phyloP scores from a whole-genome alignment of 108 stramenopile genomes.

The Discostella pseudostelligera region DNA sequence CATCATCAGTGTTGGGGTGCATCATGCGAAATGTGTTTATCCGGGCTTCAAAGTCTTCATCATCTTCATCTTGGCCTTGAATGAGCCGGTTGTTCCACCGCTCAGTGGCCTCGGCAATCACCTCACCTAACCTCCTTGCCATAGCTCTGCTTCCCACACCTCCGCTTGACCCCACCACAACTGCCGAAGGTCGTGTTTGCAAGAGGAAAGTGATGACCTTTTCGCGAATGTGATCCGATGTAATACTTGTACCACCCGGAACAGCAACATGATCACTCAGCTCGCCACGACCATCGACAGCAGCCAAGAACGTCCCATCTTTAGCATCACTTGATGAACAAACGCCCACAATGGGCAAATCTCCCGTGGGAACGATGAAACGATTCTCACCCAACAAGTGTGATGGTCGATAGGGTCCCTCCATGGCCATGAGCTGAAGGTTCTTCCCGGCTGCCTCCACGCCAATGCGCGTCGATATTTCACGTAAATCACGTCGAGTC shows the following conservation, averaged over 20 bases:
- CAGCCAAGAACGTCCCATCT: constrained; percentile 80
- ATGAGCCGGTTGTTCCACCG: constrained; percentile 78
- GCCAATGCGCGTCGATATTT: constrained; percentile 68
- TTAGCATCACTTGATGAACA: constrained; percentile 64
- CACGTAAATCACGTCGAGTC: constrained; percentile 65
- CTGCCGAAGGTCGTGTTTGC: constrained; percentile 71
- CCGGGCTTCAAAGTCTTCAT: constrained; percentile 75
- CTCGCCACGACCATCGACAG: constrained; percentile 76
- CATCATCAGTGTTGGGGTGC: constrained; percentile 55
- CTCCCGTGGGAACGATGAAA: constrained; percentile 78
- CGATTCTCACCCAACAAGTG: constrained; percentile 71
- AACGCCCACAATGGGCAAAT: constrained; percentile 80
- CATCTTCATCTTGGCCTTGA: constrained; percentile 88
- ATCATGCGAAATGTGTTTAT: constrained; percentile 56
- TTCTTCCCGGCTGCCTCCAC: constrained; percentile 69
- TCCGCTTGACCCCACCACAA: constrained; percentile 82
- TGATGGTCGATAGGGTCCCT: constrained; percentile 85
- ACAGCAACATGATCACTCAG: constrained; percentile 77
- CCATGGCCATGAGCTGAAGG: constrained; percentile 81
- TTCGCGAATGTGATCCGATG: constrained; percentile 71
- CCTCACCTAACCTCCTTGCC: constrained; percentile 62
- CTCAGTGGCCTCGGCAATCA: constrained; percentile 68
- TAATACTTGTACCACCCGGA: constrained; percentile 74
- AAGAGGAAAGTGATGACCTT: constrained; percentile 79
- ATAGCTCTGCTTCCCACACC: constrained; percentile 65